A percentile compares a stretch with the other conserved stretches of the same genome.
phyloP scores from a whole-genome alignment of 352 stramenopile genomes.

The Globisporangium irregulare region DNA sequence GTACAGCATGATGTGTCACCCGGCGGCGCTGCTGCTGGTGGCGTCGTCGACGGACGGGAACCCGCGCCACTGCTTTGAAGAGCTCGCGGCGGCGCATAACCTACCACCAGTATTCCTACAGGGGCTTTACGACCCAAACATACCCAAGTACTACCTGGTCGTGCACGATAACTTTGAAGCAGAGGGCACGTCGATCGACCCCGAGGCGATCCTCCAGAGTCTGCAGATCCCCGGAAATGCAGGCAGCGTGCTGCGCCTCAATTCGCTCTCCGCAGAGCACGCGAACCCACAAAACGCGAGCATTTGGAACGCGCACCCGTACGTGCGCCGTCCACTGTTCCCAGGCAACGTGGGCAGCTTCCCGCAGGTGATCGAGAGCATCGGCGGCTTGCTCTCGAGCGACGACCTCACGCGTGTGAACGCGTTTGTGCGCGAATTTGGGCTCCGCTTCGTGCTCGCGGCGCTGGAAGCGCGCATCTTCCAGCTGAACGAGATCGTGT shows the following conservation, averaged over 20 bases:
- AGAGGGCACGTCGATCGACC: slow-evolving; percentile 73
- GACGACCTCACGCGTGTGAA: slow-evolving; percentile 65
- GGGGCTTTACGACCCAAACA: slow-evolving; percentile 72
- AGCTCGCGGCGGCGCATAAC: slow-evolving; percentile 44
- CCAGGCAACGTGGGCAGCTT: slow-evolving; percentile 29
- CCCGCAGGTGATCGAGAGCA: slow-evolving; percentile 23
- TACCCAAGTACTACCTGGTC: slow-evolving; percentile 89
- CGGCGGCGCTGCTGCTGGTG: slow-evolving; percentile 69
- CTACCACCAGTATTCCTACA: slow-evolving; percentile 64
- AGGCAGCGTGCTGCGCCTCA: slow-evolving; percentile 62
- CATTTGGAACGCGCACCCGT: slow-evolving; percentile 55
- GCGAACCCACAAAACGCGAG: slow-evolving; percentile 25
- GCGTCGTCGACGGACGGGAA: slow-evolving; percentile 83
- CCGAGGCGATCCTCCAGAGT: slow-evolving; percentile 69
- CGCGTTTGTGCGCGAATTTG: slow-evolving; percentile 77
- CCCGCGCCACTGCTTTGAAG: slow-evolving; percentile 69
- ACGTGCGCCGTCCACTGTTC: slow-evolving; percentile 59
- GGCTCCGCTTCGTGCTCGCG: slow-evolving; percentile 72
- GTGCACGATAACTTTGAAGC: slow-evolving; percentile 84
- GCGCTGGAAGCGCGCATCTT: slow-evolving; percentile 81
- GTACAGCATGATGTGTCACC: slow-evolving; percentile 71
- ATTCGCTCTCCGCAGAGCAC: slow-evolving; percentile 47
- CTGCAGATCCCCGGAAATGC: slow-evolving; percentile 51
- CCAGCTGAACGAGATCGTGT: slow-evolving; percentile 87
- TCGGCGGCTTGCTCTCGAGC: slow-evolving; percentile 53